A percentile compares a stretch with the other conserved stretches of the same genome.
These are phyloP conservation scores for Neonectria punicea DNA, from an alignment of 2,329 filamentous ascomycete species.

Conservation along the genomic window DNA sequence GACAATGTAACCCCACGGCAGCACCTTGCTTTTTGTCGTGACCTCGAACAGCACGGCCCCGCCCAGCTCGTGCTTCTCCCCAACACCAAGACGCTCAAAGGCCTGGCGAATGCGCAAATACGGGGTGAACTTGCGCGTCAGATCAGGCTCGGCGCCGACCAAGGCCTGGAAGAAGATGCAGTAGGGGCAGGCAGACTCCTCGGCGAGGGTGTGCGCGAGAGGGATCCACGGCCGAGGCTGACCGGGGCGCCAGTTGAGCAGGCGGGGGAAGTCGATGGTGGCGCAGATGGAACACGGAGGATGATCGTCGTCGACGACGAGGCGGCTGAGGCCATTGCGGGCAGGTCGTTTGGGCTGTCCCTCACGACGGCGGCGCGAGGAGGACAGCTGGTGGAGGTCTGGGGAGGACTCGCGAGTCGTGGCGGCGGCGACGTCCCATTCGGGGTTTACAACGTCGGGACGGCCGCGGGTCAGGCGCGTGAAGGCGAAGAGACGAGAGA, in stretches of 20 bases:
- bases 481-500: constrained; percentile 50
- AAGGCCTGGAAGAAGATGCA: constrained; percentile 52
- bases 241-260: constrained; percentile 50
- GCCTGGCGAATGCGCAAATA: constrained; percentile 52
- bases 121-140: constrained; percentile 49
- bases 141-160: constrained; percentile 44
- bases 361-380: constrained; percentile 41
- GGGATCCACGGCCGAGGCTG: constrained; percentile 51
- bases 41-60: constrained; percentile 51
- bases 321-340: constrained; percentile 43
- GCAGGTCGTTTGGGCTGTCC: constrained; percentile 38
- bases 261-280: constrained; percentile 49
- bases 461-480: constrained; percentile 45
- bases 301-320: constrained; percentile 44
- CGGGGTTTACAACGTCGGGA: constrained; percentile 34
- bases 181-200: constrained; percentile 48
- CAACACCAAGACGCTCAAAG: constrained; percentile 51
- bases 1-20: constrained; percentile 52
- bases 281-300: constrained; percentile 47
- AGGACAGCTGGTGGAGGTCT: constrained; percentile 50
- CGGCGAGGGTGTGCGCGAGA: constrained; percentile 47
- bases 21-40: constrained; percentile 48
- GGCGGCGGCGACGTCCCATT: constrained; percentile 33
- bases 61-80: constrained; percentile 51
- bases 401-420: constrained; percentile 41